Evolutionary conservation across 768 basidiomycete genomes (phyloP), one percentile per base, ranked within the genome.

Genomic region (Hortiboletus campestris): DNA sequence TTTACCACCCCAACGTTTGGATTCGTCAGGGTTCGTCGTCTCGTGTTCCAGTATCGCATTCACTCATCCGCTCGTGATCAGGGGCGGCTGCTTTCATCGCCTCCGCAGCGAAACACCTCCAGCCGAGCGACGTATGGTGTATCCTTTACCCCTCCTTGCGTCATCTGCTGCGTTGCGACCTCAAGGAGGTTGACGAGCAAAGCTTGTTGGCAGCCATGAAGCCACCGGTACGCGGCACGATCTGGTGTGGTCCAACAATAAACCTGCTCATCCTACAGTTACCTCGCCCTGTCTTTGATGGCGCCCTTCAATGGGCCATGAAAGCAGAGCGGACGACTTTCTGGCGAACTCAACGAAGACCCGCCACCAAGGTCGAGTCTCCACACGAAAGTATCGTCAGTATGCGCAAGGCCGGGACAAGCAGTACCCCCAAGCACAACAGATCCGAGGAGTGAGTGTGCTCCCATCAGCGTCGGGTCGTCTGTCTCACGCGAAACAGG

Each of bases 1-100:
- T 98, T 48, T 96, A 92, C 62, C 97, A 99, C 69, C 96, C 97
- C 0, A 95, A 97, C 68, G 74, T 85, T 20, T 98, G 96, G 96
- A 91, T 98, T 69, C 80, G 94, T 53, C 92, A 98, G 80, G 91
- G 95, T 88, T 29, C n/a, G 72, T 61, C 6, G 6, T 25, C 40
- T 39, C 19, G 52, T 36, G 4, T 44, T 38, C 13, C 3, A 8
- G 19, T 44, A 16, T 49, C 13, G 41, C 10, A 31, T n/a, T 47
- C 17, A 53, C 44, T 59, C 8, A 59, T 40, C 16, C 49, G 28
- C 49, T 45, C 10, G 39, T 49, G 19, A 57, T 10, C 57, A 96
- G 94, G 90, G 22, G 85, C 95, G 17, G 86, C 85, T 13, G 86
- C 91, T 0, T 94, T 99, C 68, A 87, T 98, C 42, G 86, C 91